These are phyloP conservation scores for Stellera chamaejasme DNA, from an alignment of 345 rosid species.

Conservation along the genomic window DNA sequence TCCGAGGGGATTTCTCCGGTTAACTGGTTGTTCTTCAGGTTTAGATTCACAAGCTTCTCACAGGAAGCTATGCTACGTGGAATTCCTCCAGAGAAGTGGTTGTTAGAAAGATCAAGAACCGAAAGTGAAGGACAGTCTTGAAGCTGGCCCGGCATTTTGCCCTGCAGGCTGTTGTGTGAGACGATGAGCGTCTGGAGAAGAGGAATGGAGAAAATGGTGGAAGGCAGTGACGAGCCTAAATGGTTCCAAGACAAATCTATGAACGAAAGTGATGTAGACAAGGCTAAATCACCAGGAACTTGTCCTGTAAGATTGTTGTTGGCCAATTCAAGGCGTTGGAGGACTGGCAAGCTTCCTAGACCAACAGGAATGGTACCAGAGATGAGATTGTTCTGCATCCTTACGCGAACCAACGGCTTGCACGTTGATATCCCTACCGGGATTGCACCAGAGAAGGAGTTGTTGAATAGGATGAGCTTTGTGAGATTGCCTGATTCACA, in stretches of 20 bases:
- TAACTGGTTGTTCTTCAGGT: conserved; percentile 52
- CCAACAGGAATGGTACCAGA: conserved; percentile 64
- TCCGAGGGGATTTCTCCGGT: conserved; percentile 50
- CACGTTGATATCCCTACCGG: conserved; percentile 51
- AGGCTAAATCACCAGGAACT: conserved; percentile 56
- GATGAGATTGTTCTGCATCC: conserved; percentile 59
- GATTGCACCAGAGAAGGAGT: conserved; percentile 53
- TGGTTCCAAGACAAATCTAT: conserved; percentile 66
- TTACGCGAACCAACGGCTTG: conserved; percentile 59
- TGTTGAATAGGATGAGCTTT: conserved; percentile 77
- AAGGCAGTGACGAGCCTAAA: conserved; percentile 60
- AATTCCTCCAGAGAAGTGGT: conserved; percentile 53
- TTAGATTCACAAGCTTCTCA: conserved; percentile 62
- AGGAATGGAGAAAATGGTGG: conserved; percentile 58
- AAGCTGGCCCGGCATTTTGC: conserved; percentile 61
- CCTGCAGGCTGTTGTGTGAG: conserved; percentile 59
- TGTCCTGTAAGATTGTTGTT: conserved; percentile 69
- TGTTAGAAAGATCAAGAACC: conserved; percentile 72
- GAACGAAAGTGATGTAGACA: conserved; percentile 70
- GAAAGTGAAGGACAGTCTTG: conserved; percentile 74
- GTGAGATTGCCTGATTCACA: conserved; percentile 62
- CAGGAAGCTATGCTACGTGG: conserved; percentile 67
- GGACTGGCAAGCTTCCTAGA: conserved; percentile 52
- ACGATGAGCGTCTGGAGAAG: conserved; percentile 67
- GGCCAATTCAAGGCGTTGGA: conserved; percentile 79